Base-by-base conservation (phyloP, 148 eudicot species). In the Polygonum aviculare region DNA sequence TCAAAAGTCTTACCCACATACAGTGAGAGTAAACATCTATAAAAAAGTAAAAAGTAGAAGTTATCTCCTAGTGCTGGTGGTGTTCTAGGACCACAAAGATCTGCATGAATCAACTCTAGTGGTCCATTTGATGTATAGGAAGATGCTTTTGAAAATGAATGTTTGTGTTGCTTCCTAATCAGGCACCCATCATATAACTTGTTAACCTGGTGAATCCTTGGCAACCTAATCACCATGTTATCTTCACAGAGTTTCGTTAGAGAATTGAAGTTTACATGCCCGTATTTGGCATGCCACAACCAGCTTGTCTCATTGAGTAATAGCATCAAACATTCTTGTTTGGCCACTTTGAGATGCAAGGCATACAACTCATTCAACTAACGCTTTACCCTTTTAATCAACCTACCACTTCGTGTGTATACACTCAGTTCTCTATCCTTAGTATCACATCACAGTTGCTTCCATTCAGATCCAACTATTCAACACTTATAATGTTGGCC, bases 261-360 rank as follows among this genome's bases (percentile, higher is more conserved):
- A 7, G 26, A 16, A 2, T 22, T 7, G 45, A 72, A 72, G 18
- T 72, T 72, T 21, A 72, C 19, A n/a, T 44, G 51, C 15, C 74
- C 49, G 7, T 14, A 72, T 72, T 51, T 72, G 22, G n/a, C 18
- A 26, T 72, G 52, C 74, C 74, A 41, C 41, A 72, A 48, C 74
- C 74, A 72, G n/a, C 18, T 8, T 19, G n/a, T 8, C 40, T 72
- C 74, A 49, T 15, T 49, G 52, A 49, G 44, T 7, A 40, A 40
- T 40, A 40, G 3, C 44, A 4, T 40, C 7, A 40, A 40, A 0
- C 44, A 40, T 40, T 40, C 44, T 40, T 40, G 44, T 40, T 40
- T 40, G 6, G 7, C 44, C 5, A 40, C 44, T 40, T 40, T 40
- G 5, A 40, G 44, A 40, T 3, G 44, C 0, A 40, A 7, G 7